A percentile compares a stretch with the other conserved stretches of the same genome.
These are phyloP conservation scores for Puccinia triticina DNA, from an alignment of 1,284 basidiomycete genomes.

Conservation along the genomic window DNA sequence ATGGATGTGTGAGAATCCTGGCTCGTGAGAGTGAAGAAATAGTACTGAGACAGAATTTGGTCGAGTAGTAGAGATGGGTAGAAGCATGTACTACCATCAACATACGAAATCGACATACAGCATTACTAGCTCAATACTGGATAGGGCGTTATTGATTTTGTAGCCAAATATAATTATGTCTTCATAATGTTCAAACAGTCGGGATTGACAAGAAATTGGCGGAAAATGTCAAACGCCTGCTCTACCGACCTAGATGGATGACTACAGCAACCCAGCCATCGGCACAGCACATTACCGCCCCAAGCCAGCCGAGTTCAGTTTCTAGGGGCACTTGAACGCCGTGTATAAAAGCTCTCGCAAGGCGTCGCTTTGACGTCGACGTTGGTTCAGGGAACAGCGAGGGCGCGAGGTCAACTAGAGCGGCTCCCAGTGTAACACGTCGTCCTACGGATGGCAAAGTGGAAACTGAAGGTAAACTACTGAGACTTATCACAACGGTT, in stretches of 20 bases:
- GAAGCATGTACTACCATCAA: no score
- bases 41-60: no score
- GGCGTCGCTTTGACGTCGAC: slow-evolving; percentile 57
- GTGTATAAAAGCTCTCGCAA: slow-evolving; percentile 72
- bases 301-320: slow-evolving; percentile 88
- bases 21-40: no score
- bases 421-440: slow-evolving; percentile 61
- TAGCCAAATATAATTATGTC: not conserved
- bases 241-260: slow-evolving; percentile 65
- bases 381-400: slow-evolving; percentile 55
- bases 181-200: not conserved
- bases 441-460: slow-evolving; percentile 57
- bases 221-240: not conserved
- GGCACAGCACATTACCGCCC: slow-evolving; percentile 82
- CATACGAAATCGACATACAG: no score
- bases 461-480: not conserved
- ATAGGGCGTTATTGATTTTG: not conserved
- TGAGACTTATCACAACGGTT: slow-evolving; percentile 6
- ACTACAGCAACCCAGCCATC: slow-evolving; percentile 94
- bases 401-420: slow-evolving; percentile 45
- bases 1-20: no score
- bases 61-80: no score
- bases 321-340: slow-evolving; percentile 84
- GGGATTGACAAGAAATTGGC: not conserved
- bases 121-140: not conserved